These are phyloP conservation scores for Blastobotrys persicus DNA, from an alignment of 1,139 yeast species.

Conservation along the genomic window DNA sequence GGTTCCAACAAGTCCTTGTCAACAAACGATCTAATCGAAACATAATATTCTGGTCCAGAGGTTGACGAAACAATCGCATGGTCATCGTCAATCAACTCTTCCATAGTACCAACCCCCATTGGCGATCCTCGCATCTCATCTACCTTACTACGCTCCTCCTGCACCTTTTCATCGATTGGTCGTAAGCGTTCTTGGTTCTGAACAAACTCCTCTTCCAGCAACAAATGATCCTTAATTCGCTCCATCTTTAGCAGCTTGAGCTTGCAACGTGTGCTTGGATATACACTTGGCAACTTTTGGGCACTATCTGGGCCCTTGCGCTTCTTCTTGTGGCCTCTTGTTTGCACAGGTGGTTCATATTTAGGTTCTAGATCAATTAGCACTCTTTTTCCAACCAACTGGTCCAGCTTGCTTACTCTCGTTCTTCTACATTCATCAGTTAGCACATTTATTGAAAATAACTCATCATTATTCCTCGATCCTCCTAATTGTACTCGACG, in stretches of 20 bases:
- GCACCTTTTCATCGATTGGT: constrained; percentile 95
- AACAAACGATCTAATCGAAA: constrained; percentile 92
- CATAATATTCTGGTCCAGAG: constrained; percentile 96
- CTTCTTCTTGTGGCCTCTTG: constrained; percentile 74
- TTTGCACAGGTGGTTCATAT: constrained; percentile 97
- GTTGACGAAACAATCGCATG: constrained; percentile 97
- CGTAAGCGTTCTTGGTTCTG: constrained; percentile 91
- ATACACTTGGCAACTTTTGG: constrained; percentile 78
- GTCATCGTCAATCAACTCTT: constrained; percentile 96
- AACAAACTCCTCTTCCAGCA: constrained; percentile 94
- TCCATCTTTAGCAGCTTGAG: constrained; percentile 87
- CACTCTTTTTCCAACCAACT: background rate
- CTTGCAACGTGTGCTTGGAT: constrained; percentile 92
- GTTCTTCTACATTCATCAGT: constrained; percentile 30
- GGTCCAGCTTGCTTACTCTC: constrained; percentile 35
- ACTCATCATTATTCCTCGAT: constrained; percentile 26
- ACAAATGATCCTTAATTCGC: constrained; percentile 91
- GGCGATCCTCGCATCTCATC: constrained; percentile 97
- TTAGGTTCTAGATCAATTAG: constrained; percentile 60
- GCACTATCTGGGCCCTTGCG: constrained; percentile 92
- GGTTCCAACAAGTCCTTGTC: constrained; percentile 96
- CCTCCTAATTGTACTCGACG: no score
- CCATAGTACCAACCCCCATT: constrained; percentile 93
- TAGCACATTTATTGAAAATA: background rate
- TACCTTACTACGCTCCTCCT: constrained; percentile 91